Base-by-base conservation (phyloP, 2,329 filamentous ascomycete species). In the Exophiala viscosa region DNA sequence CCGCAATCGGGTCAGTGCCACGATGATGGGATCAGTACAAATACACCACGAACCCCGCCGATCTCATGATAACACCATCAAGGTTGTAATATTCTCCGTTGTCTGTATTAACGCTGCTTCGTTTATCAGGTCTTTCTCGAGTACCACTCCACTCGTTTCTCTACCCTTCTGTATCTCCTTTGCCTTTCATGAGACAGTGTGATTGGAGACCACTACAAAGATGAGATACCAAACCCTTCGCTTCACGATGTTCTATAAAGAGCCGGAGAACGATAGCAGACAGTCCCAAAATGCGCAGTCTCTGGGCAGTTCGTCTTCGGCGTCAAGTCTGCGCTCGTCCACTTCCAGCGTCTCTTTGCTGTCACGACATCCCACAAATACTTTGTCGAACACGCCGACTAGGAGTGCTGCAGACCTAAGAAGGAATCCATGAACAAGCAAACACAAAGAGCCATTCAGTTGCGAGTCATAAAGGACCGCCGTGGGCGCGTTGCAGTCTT, bases 181-280 rank as follows among this genome's bases (percentile, higher is more conserved):
- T 42, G 18, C 28, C 40, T 23, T 31, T 11, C 18, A 42, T 8
- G 17, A 23, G 18, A 9, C 3, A 42, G 17, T 28, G 23, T 28
- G 23, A 5, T 18, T 9, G 2, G 28, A n/a, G 15, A 14, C 20
- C 18, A 11, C 28, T 52, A 36, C 45, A 17, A 17, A 43, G 44
- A 63, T 63, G 61, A 58, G 61, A 40, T 63, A 63, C 44, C 61
- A 63, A 54, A 63, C 61, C 4, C 52, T 63, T 43, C 60, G 60
- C 39, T 56, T 63, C 18, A 63, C 61, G 47, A 58, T 58, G 48
- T 63, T 62, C 46, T 63, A 63, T 45, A 62, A 62, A 52, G 57
- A 59, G 23, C 54, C 55, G 5, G 48, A 60, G 20, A 43, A 59
- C 32, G 57, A 61, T 9, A 52, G 14, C 20, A 48, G 39, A 39